Evolutionary conservation across 2,329 filamentous ascomycete genomes (phyloP), one percentile per base, ranked within the genome.

Genomic region (Herpotrichia juniperi): DNA sequence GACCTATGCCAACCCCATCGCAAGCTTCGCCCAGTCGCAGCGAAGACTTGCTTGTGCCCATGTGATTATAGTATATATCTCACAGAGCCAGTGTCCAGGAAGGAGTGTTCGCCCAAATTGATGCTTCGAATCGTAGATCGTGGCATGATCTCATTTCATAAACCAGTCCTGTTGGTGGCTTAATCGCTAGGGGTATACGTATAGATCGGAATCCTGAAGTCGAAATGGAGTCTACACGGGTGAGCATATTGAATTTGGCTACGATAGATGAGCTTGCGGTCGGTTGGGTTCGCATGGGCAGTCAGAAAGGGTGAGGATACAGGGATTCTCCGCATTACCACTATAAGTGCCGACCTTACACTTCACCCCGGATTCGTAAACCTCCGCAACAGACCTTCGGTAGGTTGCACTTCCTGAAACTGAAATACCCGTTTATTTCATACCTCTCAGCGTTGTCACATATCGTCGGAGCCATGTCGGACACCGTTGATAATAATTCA

Each of bases 241-340:
- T 50, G 30, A 45, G 17, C 17, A 46, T 30, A 40, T 50, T 50
- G 37, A 34, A 37, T 8, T 39, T 37, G 26, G 17, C 30, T 14
- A 42, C 40, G 21, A 32, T 22, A 50, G 19, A 35, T 22, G 37
- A 31, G 43, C 47, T 49, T 45, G 44, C 31, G 42, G 50, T 51
- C 51, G 25, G 53, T 60, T 54, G 56, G 52, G 49, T 52, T 53
- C 45, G 56, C 55, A 39, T 42, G 35, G 30, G 43, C 35, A 49
- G 31, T 48, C 30, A 42, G 32, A 25, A 50, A 34, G 31, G 55
- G 48, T 51, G 57, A 54, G 54, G 54, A 48, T 45, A 32, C 58
- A 54, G 42, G 58, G 55, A 22, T 61, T 58, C 58, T 52, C 58
- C 58, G 50, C 52, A 58, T 25, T 40, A 42, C 31, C 21, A 26